Evolutionary conservation across 139 green algal genomes (phyloP).

Genomic region (Chlorella vulgaris): DNA sequence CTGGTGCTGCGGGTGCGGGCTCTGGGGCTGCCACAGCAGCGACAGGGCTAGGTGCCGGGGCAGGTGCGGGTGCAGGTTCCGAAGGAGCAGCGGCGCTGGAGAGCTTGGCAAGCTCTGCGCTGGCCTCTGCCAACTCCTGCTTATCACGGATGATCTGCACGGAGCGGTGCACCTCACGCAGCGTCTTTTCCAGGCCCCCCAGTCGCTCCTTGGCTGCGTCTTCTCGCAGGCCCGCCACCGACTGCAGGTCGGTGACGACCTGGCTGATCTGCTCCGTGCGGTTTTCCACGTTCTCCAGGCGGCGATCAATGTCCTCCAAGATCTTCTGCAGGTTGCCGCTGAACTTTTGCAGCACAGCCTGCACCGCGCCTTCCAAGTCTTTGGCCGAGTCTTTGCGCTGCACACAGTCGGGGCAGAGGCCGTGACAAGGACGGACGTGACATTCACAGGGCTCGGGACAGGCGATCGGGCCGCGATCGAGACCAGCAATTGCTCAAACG

Average conservation of each 20-base stretch:
- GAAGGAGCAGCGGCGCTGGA: not conserved
- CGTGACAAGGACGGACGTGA: not conserved
- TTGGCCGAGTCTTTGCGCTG: slow-evolving; percentile 32
- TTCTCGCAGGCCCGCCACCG: slow-evolving; percentile 43
- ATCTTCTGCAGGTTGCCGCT: slow-evolving; percentile 39
- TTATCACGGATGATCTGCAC: slow-evolving; percentile 63
- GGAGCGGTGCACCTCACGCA: slow-evolving; percentile 52
- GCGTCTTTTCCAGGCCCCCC: slow-evolving; percentile 38
- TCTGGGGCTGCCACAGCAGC: not conserved
- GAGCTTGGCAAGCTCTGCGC: slow-evolving; percentile 59
- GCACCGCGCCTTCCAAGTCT: slow-evolving; percentile 22
- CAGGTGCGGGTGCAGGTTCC: not conserved
- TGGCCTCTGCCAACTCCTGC: slow-evolving; percentile 61
- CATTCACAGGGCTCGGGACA: not conserved
- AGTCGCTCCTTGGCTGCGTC: slow-evolving; percentile 48
- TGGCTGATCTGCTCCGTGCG: slow-evolving; percentile 49
- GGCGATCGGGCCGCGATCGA: not conserved
- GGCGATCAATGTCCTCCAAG: slow-evolving; percentile 51
- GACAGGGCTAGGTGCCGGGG: not conserved
- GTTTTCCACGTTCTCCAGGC: slow-evolving; percentile 54
- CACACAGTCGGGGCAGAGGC: not conserved
- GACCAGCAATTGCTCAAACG: not conserved
- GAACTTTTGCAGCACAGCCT: slow-evolving; percentile 43
- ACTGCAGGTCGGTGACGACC: slow-evolving; percentile 45
- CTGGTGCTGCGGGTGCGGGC: not conserved